A percentile compares a stretch with the other conserved stretches of the same genome.
Conservation (phyloP, 2,329 filamentous ascomycete species). For the Cladophialophora immunda region DNA sequence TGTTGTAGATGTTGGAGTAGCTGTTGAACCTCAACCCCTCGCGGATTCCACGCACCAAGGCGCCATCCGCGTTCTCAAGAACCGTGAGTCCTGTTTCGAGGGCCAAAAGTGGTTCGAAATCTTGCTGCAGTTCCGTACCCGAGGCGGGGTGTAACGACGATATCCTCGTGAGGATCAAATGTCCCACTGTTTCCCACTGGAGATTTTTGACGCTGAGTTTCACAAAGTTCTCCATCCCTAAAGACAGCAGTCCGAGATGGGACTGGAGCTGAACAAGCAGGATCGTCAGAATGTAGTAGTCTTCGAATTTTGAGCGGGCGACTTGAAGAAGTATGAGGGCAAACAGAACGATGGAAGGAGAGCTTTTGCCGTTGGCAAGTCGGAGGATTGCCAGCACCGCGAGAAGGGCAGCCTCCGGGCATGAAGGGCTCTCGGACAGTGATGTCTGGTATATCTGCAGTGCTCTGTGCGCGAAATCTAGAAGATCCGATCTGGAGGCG, state of each 20-base stretch:
- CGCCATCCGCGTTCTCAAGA: slow-evolving; percentile 50
- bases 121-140: slow-evolving; percentile 48
- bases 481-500: slow-evolving; percentile 11
- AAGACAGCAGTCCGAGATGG: slow-evolving; percentile 53
- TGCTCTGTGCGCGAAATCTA: slow-evolving; percentile 29
- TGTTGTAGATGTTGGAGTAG: slow-evolving; percentile 55
- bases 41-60: slow-evolving; percentile 48
- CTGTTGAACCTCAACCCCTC: slow-evolving; percentile 52
- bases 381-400: slow-evolving; percentile 36
- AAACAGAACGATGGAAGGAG: slow-evolving; percentile 20
- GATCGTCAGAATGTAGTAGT: slow-evolving; percentile 57
- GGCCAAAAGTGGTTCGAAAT: slow-evolving; percentile 51
- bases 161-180: slow-evolving; percentile 58
- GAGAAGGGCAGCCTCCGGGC: slow-evolving; percentile 37
- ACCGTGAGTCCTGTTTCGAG: slow-evolving; percentile 53
- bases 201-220: slow-evolving; percentile 59
- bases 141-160: slow-evolving; percentile 57
- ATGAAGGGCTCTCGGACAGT: slow-evolving; percentile 16
- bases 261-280: slow-evolving; percentile 55
- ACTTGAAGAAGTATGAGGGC: slow-evolving; percentile 35
- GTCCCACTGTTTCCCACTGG: slow-evolving; percentile 58
- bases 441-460: slow-evolving; percentile 28
- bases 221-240: slow-evolving; percentile 56
- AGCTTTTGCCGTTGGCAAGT: slow-evolving; percentile 11
- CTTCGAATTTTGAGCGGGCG: slow-evolving; percentile 49